Base-by-base conservation (phyloP, 2,329 filamentous ascomycete genomes). In the Diaporthe citrichinensis region DNA sequence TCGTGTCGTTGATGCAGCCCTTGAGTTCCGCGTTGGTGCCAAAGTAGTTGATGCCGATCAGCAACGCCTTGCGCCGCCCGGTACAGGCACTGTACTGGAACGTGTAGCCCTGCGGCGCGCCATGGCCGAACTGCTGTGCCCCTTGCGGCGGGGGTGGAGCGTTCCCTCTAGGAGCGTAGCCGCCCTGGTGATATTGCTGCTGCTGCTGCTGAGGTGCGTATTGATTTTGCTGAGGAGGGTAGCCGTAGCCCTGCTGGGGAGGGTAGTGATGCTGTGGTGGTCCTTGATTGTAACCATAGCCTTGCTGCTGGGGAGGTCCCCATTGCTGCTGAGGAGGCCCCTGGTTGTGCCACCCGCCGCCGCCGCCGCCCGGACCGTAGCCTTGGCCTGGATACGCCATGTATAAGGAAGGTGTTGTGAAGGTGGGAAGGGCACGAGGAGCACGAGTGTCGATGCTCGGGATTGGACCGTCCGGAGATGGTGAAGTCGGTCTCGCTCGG, bases 11-110 rank as follows among this genome's bases (percentile, higher is more conserved):
- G 88, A 95, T 94, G 84, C 94, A 95, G 58, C 94, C 94, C 76
- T 91, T 88, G 72, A 95, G 89, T 86, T 94, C 92, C 67, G 91
- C 93, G 31, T 91, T 85, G 81, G 94, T 92, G 71, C 92, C 91
- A 79, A 95, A 93, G 86, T 95, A 95, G 87, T 95, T 95, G 87
- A 95, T 94, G 71, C 94, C 94, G 77, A 95, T 94, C 74, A 95
- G 85, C 74, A 95, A 85, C 10, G 94, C 94, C 86, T 94, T 95
- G 80, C 93, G 89, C 78, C 89, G 90, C 71, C 94, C 94, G 9
- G 91, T 92, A 83, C 94, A 95, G 81, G 92, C 91, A 74, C 92
- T 94, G 86, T 94, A 95, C 84, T 94, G 92, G 86, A 94, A 95
- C 9, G 89, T 92, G 82, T 95, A 95, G 77, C 88, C 89, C 28